phyloP scores from a whole-genome alignment of 1,139 yeast genomes.

The Candida sojae region DNA sequence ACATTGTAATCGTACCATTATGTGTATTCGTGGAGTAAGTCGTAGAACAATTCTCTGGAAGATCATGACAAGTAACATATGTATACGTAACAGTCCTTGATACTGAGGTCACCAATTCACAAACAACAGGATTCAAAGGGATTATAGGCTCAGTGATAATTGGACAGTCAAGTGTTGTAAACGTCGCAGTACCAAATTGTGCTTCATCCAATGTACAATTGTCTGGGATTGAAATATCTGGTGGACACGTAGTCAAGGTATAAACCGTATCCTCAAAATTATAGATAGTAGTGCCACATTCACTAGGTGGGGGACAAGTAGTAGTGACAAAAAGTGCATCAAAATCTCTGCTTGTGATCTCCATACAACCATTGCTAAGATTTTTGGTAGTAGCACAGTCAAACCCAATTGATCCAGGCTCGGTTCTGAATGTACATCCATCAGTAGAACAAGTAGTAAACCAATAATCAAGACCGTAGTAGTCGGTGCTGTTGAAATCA shows the following conservation, averaged over 20 bases:
- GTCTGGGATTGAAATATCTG: not conserved
- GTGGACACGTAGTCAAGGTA: not conserved
- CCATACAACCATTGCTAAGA: not conserved
- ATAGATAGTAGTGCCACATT: not conserved
- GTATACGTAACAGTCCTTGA: not conserved
- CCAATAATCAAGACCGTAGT: no score
- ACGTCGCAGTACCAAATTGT: not conserved
- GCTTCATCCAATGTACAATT: not conserved
- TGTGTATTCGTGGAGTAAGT: not conserved
- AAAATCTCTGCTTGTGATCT: not conserved
- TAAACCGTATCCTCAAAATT: not conserved
- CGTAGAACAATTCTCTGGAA: not conserved
- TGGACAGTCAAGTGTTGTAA: not conserved
- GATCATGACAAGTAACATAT: not conserved
- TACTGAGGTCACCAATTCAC: not conserved
- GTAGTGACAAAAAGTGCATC: not conserved
- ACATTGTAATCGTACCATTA: not conserved
- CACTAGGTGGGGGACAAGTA: not conserved
- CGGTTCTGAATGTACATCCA: not conserved
- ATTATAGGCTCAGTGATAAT: not conserved
- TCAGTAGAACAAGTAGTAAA: not conserved
- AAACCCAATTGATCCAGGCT: not conserved
- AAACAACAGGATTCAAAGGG: not conserved
- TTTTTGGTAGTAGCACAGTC: not conserved
- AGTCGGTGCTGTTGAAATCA: no score